These are phyloP conservation scores for Globisporangium acanthophoron DNA, from an alignment of 352 stramenopile species.

Conservation along the genomic window DNA sequence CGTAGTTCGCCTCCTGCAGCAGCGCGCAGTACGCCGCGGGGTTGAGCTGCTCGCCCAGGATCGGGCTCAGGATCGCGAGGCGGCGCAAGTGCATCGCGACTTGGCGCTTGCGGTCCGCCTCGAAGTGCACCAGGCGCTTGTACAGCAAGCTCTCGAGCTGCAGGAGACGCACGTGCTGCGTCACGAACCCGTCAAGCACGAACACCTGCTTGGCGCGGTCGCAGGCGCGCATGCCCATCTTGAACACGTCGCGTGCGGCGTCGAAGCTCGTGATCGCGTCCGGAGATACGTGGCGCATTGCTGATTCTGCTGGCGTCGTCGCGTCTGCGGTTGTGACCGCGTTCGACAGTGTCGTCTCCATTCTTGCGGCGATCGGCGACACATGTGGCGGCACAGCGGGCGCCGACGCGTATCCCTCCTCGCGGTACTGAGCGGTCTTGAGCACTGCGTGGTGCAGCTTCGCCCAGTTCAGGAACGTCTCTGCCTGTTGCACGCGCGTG, in stretches of 20 bases:
- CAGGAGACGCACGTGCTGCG: slow-evolving; percentile 46
- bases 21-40: slow-evolving; percentile 40
- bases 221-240: slow-evolving; percentile 42
- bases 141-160: slow-evolving; percentile 60
- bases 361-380: slow-evolving; percentile 11
- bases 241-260: slow-evolving; percentile 54
- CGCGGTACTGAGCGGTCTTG: slow-evolving; percentile 26
- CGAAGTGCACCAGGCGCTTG: slow-evolving; percentile 44
- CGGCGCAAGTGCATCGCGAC: slow-evolving; percentile 66
- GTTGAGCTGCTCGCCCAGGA: slow-evolving; percentile 48
- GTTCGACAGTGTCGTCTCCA: slow-evolving; percentile 20
- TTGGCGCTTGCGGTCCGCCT: slow-evolving; percentile 43
- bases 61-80: slow-evolving; percentile 32
- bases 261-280: slow-evolving; percentile 36
- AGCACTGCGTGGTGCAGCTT: slow-evolving; percentile 46
- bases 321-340: not conserved
- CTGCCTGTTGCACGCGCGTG: slow-evolving; percentile 20
- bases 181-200: slow-evolving; percentile 66
- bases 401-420: slow-evolving; percentile 15
- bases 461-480: slow-evolving; percentile 46
- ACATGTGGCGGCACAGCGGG: not conserved
- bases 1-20: slow-evolving; percentile 64
- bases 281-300: slow-evolving; percentile 25
- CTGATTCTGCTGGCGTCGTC: not conserved
- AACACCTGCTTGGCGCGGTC: slow-evolving; percentile 36